phyloP scores from a whole-genome alignment of 495 filamentous ascomycete genomes.

The Symbiotaphrina buchneri region DNA sequence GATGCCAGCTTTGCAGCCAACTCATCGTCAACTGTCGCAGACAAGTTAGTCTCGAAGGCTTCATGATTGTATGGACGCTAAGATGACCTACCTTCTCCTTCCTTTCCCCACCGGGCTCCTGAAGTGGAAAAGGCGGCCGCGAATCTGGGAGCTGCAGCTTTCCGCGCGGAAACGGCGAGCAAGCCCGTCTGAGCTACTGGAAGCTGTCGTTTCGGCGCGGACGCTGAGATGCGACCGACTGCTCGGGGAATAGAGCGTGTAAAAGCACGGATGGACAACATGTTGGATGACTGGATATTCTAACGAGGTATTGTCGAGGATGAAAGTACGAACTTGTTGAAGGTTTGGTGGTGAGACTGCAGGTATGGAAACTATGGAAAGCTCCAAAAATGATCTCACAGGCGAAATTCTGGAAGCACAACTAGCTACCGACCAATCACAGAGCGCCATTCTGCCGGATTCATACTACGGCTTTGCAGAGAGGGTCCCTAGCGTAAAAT shows the following conservation, averaged over 20 bases:
- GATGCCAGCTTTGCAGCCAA: conserved; percentile 44
- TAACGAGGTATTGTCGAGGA: too few relatives aligned
- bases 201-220: conserved; percentile 25
- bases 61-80: background rate
- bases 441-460: too few relatives aligned
- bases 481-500: too few relatives aligned
- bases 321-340: too few relatives aligned
- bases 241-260: conserved; percentile 51
- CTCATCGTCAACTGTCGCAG: conserved; percentile 19
- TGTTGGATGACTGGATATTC: too few relatives aligned
- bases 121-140: conserved; percentile 53
- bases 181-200: too few relatives aligned
- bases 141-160: conserved; percentile 26
- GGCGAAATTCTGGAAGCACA: too few relatives aligned
- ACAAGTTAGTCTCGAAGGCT: conserved; percentile 6
- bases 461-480: too few relatives aligned
- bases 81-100: conserved; percentile 27
- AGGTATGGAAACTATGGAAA: too few relatives aligned
- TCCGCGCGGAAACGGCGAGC: conserved; percentile 25
- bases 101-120: conserved; percentile 25
- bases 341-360: too few relatives aligned
- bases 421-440: too few relatives aligned
- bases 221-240: conserved; percentile 32
- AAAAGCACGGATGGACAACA: conserved; percentile 55
- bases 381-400: too few relatives aligned